These are phyloP conservation scores for Paradendryphiella salina DNA, from an alignment of 2,329 filamentous ascomycete genomes.

Conservation along the genomic window DNA sequence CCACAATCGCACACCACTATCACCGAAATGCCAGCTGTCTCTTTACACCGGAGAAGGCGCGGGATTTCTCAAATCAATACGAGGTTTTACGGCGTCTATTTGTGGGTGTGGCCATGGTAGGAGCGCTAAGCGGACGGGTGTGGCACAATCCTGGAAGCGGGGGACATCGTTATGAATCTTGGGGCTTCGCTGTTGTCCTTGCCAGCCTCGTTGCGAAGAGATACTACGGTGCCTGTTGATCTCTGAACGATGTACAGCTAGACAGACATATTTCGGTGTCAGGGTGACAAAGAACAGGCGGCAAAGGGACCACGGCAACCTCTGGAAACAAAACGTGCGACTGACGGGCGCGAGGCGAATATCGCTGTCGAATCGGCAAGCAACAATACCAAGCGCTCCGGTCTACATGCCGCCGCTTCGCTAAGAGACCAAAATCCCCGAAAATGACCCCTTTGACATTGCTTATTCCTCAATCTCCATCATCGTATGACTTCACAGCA, in stretches of 20 bases:
- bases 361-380: neutral
- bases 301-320: neutral
- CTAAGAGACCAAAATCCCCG: neutral
- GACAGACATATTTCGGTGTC: neutral
- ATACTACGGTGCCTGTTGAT: neutral
- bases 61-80: neutral
- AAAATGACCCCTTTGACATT: neutral
- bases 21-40: neutral
- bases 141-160: slow-evolving; percentile 8
- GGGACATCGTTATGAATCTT: neutral
- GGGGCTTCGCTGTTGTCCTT: neutral
- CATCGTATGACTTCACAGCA: neutral
- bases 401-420: neutral
- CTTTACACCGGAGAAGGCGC: neutral
- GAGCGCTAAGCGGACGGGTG: slow-evolving; percentile 3
- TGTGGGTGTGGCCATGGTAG: slow-evolving; percentile 6
- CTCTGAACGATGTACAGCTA: neutral
- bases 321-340: neutral
- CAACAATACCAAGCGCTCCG: neutral
- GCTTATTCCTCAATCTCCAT: neutral
- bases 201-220: neutral
- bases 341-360: neutral
- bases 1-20: neutral
- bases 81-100: slow-evolving; percentile 1
- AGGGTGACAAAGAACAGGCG: neutral